Percentiles rank a stretch among this genome's conserved stretches.
Evolutionary conservation across 768 basidiomycete species (phyloP).

Genomic region (Pleurotus tuber-regium): DNA sequence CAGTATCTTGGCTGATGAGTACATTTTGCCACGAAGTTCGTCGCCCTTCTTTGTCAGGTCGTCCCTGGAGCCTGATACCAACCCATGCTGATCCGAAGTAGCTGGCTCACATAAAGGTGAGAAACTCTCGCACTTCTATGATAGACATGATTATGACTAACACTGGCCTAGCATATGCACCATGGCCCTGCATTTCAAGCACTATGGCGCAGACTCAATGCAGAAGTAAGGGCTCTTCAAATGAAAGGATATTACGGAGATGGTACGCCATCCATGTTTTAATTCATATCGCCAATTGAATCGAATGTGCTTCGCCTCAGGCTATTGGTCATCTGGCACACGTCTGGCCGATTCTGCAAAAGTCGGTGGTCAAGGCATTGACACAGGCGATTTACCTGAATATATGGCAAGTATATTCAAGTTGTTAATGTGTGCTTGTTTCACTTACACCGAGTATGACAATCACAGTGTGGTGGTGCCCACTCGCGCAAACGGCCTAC

Average conservation of each 20-base stretch:
- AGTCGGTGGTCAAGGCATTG: constrained; percentile 48
- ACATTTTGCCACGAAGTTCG: constrained; percentile 82
- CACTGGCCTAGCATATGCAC: constrained; percentile 78
- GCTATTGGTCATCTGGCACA: constrained; percentile 80
- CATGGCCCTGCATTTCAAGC: constrained; percentile 76
- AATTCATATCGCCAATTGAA: not conserved
- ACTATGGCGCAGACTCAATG: constrained; percentile 63
- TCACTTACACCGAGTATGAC: too few species aligned
- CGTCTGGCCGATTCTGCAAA: constrained; percentile 64
- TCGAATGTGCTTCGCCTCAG: constrained; percentile 30
- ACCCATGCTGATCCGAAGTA: constrained; percentile 22
- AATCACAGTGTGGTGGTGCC: constrained; percentile 87
- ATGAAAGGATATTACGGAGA: constrained; percentile 79
- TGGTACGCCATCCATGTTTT: constrained; percentile 37
- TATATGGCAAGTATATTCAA: constrained; percentile 54
- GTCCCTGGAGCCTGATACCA: not conserved
- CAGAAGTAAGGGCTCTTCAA: constrained; percentile 71
- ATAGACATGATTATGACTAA: too few species aligned
- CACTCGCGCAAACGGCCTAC: constrained; percentile 60
- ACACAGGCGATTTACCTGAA: constrained; percentile 65
- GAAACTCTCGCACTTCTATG: too few species aligned
- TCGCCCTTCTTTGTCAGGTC: constrained; percentile 4
- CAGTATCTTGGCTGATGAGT: constrained; percentile 68
- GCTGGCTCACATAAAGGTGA: constrained; percentile 82
- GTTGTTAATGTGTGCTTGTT: not conserved